These are phyloP conservation scores for Pelomyxa schiedti DNA, from an alignment of 78 protist species.

Conservation along the genomic window DNA sequence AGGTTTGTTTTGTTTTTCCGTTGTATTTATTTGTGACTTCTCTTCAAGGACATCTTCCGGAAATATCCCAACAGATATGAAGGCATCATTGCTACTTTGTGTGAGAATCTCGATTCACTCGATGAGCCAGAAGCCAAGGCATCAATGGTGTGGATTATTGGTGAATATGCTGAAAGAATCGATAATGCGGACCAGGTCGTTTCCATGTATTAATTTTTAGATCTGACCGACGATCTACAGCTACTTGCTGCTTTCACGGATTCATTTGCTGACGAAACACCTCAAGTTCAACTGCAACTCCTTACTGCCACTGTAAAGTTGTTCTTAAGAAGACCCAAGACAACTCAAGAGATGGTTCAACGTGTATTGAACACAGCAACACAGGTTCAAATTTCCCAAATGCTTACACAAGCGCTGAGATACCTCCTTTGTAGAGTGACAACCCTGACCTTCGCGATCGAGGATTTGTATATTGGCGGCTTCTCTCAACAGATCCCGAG, in stretches of 20 bases:
- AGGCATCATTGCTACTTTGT: constrained; percentile 86
- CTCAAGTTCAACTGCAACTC: constrained; percentile 91
- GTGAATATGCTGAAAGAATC: constrained; percentile 97
- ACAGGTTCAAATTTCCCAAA: no score
- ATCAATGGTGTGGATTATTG: constrained; percentile 98
- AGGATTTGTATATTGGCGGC: constrained; percentile 97
- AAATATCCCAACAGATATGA: constrained; percentile 94
- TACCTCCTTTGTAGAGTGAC: constrained; percentile 86
- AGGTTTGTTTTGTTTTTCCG: no score
- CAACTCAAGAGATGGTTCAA: constrained; percentile 82
- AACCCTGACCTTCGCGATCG: constrained; percentile 99
- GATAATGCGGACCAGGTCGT: constrained; percentile 97
- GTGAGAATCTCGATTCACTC: constrained; percentile 94
- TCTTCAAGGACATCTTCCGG: constrained; percentile 95
- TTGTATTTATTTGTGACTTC: background rate
- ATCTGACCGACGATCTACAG: no score
- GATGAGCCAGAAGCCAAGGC: constrained; percentile 99
- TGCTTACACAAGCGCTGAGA: no score
- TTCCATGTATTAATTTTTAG: no score
- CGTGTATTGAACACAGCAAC: constrained; percentile 81
- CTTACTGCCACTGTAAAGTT: constrained; percentile 96
- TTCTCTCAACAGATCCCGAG: constrained; percentile 90
- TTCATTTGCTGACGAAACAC: constrained; percentile 73
- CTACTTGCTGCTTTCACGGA: constrained; percentile 79
- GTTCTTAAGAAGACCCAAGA: constrained; percentile 86